These are phyloP conservation scores for Quercus phellos DNA, from an alignment of 331 rosid genomes.

Conservation along the genomic window DNA sequence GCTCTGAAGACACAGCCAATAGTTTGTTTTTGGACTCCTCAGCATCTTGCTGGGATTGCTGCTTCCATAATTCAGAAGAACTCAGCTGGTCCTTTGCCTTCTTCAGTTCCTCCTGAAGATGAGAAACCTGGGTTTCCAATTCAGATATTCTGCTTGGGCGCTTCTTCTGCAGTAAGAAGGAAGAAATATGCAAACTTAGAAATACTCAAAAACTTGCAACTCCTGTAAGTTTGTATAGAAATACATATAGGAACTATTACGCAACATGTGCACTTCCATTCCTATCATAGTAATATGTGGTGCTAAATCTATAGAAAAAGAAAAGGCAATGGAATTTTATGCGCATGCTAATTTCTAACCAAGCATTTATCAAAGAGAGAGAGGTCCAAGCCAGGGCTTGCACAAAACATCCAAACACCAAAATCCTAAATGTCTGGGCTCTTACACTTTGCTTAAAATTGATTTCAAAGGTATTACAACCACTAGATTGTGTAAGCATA, in stretches of 20 bases:
- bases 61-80: slow-evolving; percentile 63
- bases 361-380: background rate
- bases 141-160: slow-evolving; percentile 81
- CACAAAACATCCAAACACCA: background rate
- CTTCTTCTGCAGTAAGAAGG: slow-evolving; percentile 50
- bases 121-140: slow-evolving; percentile 75
- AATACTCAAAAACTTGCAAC: slow-evolving; percentile 7
- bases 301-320: background rate
- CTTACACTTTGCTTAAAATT: background rate
- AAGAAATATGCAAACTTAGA: background rate
- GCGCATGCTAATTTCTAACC: background rate
- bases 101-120: slow-evolving; percentile 70
- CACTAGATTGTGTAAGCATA: background rate
- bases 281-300: background rate
- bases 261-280: background rate
- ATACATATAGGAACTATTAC: background rate
- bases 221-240: background rate
- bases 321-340: too few relatives aligned
- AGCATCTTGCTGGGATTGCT: slow-evolving; percentile 63
- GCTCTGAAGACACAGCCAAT: slow-evolving; percentile 49
- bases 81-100: slow-evolving; percentile 53
- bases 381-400: background rate
- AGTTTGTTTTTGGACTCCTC: slow-evolving; percentile 61
- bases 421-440: background rate
- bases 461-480: background rate